Base-by-base conservation (phyloP, 2,329 filamentous ascomycete species). In the Exutisphaerella laricina region DNA sequence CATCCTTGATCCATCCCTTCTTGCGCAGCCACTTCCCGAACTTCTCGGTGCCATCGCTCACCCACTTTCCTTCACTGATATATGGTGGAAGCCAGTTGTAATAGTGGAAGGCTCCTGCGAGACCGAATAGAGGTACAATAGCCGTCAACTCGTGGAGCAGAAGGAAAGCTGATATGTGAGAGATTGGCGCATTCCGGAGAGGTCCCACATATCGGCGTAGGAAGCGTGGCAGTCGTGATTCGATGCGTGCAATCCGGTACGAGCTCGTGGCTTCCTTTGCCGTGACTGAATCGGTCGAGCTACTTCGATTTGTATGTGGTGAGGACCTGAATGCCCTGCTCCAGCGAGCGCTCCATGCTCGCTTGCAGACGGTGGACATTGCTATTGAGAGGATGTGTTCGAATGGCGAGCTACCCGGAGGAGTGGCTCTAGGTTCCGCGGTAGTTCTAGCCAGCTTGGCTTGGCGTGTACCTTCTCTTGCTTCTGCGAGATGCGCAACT, bases 61-160 rank as follows among this genome's bases (percentile, higher is more conserved):
- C 67, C 69, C 71, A 75, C 22, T 68, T 66, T 3, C 71, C 70
- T 52, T 81, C 76, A 20, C 64, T 60, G 31, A 74, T 65, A 51
- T 69, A 70, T 4, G 74, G 66, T 0, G 90, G 88, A 20, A 88
- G 73, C 73, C 84, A 85, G 48, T 80, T 72, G 1, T 79, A 80
- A 61, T 87, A 88, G 67, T 97, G 86, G 65, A 98, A 95, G 1
- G 79, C 62, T 1, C 75, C 81, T 16, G 85, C 80, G 1, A 97
- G 74, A 0, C 78, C 82, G 28, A 94, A 63, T 0, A 97, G 67
- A 0, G 90, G 90, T 1, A 90, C 65, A 8, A 96, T 69, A 7
- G 92, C 90, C 0, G 92, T 97, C 32, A 96, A 63, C 66, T 98
- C 92, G 70, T 98, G 92, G 0, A 98, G 75, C 28, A 96, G 71